Evolutionary conservation across 257 asterid genomes (phyloP).

Genomic region (Galeopsis tetrahit): DNA sequence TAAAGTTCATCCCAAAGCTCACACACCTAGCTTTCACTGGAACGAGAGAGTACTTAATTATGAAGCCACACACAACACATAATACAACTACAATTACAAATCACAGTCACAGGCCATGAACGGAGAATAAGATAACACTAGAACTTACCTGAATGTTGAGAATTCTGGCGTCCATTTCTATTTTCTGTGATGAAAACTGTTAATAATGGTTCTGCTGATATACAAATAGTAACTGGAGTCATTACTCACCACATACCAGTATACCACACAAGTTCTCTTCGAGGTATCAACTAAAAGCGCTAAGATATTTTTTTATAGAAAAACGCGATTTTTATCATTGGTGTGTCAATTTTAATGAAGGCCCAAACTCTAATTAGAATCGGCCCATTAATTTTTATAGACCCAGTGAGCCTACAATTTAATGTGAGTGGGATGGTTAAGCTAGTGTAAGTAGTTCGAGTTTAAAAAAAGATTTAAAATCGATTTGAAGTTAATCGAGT

Average conservation of each 20-base stretch:
- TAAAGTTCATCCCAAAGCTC: too few relatives aligned
- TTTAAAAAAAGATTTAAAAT: too few relatives aligned
- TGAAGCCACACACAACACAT: not conserved
- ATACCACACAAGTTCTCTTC: too few relatives aligned
- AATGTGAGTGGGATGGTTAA: too few relatives aligned
- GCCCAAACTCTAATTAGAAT: too few relatives aligned
- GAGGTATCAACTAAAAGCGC: constrained; percentile 28
- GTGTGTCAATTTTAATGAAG: too few relatives aligned
- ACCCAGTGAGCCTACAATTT: too few relatives aligned
- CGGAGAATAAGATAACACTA: not conserved
- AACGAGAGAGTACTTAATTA: not conserved
- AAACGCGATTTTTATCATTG: not conserved
- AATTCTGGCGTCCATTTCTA: constrained; percentile 52
- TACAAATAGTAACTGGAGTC: constrained; percentile 24
- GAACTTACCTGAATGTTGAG: constrained; percentile 42
- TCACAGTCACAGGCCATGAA: not conserved
- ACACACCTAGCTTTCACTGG: too few relatives aligned
- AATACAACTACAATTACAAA: not conserved
- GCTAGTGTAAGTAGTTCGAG: too few relatives aligned
- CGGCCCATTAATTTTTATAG: too few relatives aligned
- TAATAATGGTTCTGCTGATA: constrained; percentile 3
- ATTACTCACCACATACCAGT: constrained; percentile 45
- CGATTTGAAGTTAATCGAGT: too few relatives aligned
- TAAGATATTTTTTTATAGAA: not conserved
- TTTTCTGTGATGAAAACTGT: constrained; percentile 1